Conservation (phyloP, 148 eudicot species). For the Chenopodium album region DNA sequence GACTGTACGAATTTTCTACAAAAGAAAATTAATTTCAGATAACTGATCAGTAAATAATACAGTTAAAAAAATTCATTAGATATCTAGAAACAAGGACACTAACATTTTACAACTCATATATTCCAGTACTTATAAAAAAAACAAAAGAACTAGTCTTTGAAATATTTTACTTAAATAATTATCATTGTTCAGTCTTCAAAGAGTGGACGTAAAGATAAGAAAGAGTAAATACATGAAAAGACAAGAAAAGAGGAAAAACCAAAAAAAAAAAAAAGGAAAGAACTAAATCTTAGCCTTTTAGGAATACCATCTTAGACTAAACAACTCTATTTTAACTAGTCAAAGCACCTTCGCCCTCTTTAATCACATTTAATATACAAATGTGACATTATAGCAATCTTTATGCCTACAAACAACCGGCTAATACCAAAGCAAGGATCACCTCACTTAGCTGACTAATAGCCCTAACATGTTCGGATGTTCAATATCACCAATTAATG, state of each 20-base stretch:
- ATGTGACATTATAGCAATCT: neutral
- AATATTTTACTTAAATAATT: too few species aligned
- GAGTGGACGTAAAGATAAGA: neutral
- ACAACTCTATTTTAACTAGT: neutral
- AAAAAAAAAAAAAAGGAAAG: neutral
- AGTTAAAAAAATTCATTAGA: too few species aligned
- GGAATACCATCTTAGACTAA: neutral
- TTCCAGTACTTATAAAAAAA: too few species aligned
- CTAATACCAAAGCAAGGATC: neutral
- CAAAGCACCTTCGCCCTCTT: neutral
- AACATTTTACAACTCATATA: neutral
- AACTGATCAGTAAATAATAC: neutral
- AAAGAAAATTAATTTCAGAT: neutral
- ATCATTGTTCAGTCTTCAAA: too few species aligned
- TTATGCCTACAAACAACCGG: neutral
- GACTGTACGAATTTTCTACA: constrained; percentile 49
- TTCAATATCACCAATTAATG: neutral
- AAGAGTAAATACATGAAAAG: neutral
- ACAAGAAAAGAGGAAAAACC: neutral
- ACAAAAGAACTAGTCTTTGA: too few species aligned
- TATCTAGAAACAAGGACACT: neutral
- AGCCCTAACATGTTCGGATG: neutral
- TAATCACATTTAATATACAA: neutral
- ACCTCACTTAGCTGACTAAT: neutral
- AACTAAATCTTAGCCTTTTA: neutral